Conservation (phyloP, 768 basidiomycete species). For the Termitomyces sp. region DNA sequence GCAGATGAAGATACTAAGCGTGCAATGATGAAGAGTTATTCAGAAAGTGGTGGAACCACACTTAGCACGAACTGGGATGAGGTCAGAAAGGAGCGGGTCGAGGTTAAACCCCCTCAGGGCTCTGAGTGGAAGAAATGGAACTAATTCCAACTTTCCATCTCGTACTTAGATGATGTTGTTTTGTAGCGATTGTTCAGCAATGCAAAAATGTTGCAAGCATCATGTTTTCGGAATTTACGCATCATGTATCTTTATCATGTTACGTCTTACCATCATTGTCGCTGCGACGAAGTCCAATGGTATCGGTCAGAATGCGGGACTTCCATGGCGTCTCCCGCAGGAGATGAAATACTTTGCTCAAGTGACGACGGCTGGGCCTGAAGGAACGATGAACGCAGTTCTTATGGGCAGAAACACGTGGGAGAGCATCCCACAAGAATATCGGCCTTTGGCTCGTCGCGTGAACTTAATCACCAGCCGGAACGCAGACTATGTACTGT, state of each 20-base stretch:
- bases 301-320: conserved; percentile 70
- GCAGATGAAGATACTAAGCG: conserved; percentile 89
- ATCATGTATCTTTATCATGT: conserved; percentile 33
- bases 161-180: background rate
- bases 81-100: conserved; percentile 65
- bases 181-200: background rate
- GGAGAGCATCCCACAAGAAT: conserved; percentile 90
- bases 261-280: conserved; percentile 84
- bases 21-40: conserved; percentile 98
- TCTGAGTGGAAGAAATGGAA: conserved; percentile 84
- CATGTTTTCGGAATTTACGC: background rate
- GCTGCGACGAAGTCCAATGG: conserved; percentile 87
- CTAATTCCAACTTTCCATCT: conserved; percentile 19
- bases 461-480: conserved; percentile 77
- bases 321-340: conserved; percentile 87
- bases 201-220: background rate
- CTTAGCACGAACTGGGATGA: conserved; percentile 96
- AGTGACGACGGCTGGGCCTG: conserved; percentile 61
- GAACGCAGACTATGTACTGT: conserved; percentile 60
- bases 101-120: conserved; percentile 81
- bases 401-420: conserved; percentile 97
- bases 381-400: conserved; percentile 63
- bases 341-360: conserved; percentile 94
- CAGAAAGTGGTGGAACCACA: conserved; percentile 92
- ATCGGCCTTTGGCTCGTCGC: conserved; percentile 74